Percentiles rank a stretch among this genome's conserved stretches.
Conservation (phyloP, 768 basidiomycete genomes). For the Infundibulicybe gibba region DNA sequence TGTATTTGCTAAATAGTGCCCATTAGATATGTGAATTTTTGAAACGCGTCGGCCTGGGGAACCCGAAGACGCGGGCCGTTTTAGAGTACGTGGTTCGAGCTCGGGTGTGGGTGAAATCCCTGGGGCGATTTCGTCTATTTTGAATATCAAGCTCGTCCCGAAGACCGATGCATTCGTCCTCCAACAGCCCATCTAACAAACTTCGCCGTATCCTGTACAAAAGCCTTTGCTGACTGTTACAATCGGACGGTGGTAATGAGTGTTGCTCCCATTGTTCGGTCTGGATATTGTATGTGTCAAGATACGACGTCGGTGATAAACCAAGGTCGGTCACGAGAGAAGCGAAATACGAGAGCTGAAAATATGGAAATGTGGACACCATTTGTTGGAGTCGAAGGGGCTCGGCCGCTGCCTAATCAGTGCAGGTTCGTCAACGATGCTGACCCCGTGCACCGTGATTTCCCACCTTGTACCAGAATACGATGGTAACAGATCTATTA, state of each 20-base stretch:
- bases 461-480: slow-evolving; percentile 66
- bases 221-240: slow-evolving; percentile 59
- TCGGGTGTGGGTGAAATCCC: too few relatives aligned
- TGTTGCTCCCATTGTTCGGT: slow-evolving; percentile 70
- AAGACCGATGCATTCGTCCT: slow-evolving; percentile 56
- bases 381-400: slow-evolving; percentile 56
- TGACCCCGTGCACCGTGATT: slow-evolving; percentile 4
- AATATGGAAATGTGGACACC: slow-evolving; percentile 62
- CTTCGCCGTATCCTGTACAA: slow-evolving; percentile 59
- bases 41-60: slow-evolving; percentile 6
- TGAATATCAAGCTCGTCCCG: slow-evolving; percentile 53
- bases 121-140: neutral
- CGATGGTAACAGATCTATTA: slow-evolving; percentile 56
- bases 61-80: slow-evolving; percentile 18
- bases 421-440: slow-evolving; percentile 1
- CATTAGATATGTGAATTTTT: slow-evolving; percentile 27
- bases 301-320: slow-evolving; percentile 45
- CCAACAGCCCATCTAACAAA: slow-evolving; percentile 52
- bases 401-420: slow-evolving; percentile 40
- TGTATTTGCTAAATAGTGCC: slow-evolving; percentile 25
- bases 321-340: slow-evolving; percentile 53
- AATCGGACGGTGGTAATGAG: slow-evolving; percentile 54
- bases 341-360: slow-evolving; percentile 52
- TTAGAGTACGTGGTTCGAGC: slow-evolving; percentile 4
- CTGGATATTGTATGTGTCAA: slow-evolving; percentile 55